Percentiles rank a stretch among this genome's conserved stretches.
phyloP scores from a whole-genome alignment of 108 stramenopile genomes.

The Discostella stelligeroides region DNA sequence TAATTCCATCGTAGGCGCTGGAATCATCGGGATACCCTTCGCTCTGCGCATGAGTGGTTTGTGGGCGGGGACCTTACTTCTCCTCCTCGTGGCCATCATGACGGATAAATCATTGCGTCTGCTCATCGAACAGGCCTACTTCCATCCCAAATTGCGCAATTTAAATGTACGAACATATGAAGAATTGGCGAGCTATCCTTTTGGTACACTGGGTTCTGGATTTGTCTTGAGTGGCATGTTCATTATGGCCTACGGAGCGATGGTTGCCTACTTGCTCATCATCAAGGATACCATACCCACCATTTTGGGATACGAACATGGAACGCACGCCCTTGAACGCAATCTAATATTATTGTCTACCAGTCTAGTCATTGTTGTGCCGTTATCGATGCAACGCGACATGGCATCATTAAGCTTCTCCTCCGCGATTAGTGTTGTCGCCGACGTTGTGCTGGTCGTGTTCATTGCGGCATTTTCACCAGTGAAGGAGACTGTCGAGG shows the following conservation, averaged over 20 bases:
- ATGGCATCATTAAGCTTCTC: conserved; percentile 73
- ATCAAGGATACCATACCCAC: conserved; percentile 85
- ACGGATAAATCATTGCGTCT: conserved; percentile 77
- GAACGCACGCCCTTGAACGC: conserved; percentile 49
- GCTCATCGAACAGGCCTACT: conserved; percentile 73
- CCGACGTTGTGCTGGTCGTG: conserved; percentile 70
- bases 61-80: conserved; percentile 60
- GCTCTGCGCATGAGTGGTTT: conserved; percentile 70
- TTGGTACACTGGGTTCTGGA: conserved; percentile 51
- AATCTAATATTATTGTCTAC: conserved; percentile 61
- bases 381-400: conserved; percentile 75
- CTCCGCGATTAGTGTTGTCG: conserved; percentile 60
- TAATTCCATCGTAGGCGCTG: conserved; percentile 86
- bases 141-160: conserved; percentile 61
- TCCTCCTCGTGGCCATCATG: conserved; percentile 63
- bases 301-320: conserved; percentile 60
- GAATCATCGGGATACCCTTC: conserved; percentile 88
- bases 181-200: conserved; percentile 67
- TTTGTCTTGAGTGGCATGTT: conserved; percentile 79
- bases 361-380: conserved; percentile 62
- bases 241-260: conserved; percentile 82
- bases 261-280: conserved; percentile 85
- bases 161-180: conserved; percentile 67
- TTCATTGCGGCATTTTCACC: conserved; percentile 72
- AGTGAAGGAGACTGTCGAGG: conserved; percentile 48